A percentile compares a stretch with the other conserved stretches of the same genome.
Evolutionary conservation across 345 rosid species (phyloP).

Genomic region (Populus nigra): DNA sequence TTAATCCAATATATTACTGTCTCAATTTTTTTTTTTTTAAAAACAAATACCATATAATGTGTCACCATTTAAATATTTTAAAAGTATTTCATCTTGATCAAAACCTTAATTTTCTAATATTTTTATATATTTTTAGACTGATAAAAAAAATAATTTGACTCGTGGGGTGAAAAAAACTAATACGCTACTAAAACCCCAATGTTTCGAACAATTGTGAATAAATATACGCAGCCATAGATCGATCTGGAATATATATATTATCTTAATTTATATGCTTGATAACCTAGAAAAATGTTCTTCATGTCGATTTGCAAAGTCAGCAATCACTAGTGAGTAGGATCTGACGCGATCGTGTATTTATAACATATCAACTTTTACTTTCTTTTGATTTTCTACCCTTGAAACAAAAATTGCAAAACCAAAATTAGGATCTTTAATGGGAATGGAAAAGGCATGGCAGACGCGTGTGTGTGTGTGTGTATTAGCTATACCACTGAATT

Average conservation of each 20-base stretch:
- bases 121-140: no score
- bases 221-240: no score
- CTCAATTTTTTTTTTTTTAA: no score
- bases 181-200: no score
- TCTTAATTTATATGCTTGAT: background rate
- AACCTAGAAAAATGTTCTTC: background rate
- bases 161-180: fast-evolving
- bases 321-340: slow-evolving; percentile 45
- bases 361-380: slow-evolving; percentile 11
- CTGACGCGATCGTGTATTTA: slow-evolving; percentile 23
- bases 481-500: no score
- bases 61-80: no score
- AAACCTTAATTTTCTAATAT: no score
- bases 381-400: background rate
- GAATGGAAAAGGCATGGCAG: background rate
- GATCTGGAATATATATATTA: background rate
- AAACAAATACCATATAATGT: no score
- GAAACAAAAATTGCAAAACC: background rate
- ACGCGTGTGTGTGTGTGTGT: fast-evolving
- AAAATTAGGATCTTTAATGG: background rate
- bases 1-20: fast-evolving
- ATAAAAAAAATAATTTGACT: no score
- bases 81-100: no score
- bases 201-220: no score
- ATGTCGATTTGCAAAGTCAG: slow-evolving; percentile 15